A percentile compares a stretch with the other conserved stretches of the same genome.
Evolutionary conservation across 2,329 filamentous ascomycete species (phyloP).

Genomic region (Pseudogymnoascus sp.): DNA sequence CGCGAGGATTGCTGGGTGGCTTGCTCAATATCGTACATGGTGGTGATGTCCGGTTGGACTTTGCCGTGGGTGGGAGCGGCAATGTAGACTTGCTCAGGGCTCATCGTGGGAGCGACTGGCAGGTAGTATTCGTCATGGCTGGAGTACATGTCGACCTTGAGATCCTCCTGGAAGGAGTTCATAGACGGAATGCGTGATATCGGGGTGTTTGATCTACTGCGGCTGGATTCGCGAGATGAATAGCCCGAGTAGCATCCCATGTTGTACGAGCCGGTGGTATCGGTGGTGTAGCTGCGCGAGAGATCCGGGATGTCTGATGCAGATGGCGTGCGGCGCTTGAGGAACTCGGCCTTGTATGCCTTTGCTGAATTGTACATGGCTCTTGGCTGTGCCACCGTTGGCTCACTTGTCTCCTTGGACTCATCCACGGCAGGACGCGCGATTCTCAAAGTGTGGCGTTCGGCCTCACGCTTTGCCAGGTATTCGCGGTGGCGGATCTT

Average conservation of each 20-base stretch:
- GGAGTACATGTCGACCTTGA: slow-evolving; percentile 4
- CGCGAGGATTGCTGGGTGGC: neutral
- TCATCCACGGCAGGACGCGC: slow-evolving; percentile 13
- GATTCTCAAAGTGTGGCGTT: slow-evolving; percentile 19
- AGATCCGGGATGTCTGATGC: slow-evolving; percentile 31
- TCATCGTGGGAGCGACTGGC: slow-evolving; percentile 4
- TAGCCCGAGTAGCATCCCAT: slow-evolving; percentile 28
- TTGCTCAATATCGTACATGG: slow-evolving; percentile 8
- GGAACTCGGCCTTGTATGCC: slow-evolving; percentile 17
- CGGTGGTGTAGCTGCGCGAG: slow-evolving; percentile 25
- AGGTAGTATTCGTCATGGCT: neutral
- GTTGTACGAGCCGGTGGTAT: slow-evolving; percentile 20
- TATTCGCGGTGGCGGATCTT: slow-evolving; percentile 21
- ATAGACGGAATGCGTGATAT: neutral
- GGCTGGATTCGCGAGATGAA: slow-evolving; percentile 22
- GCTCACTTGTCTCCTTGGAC: slow-evolving; percentile 11
- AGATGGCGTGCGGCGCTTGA: slow-evolving; percentile 23
- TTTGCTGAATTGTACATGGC: slow-evolving; percentile 13
- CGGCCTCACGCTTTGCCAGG: slow-evolving; percentile 17
- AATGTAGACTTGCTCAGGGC: slow-evolving; percentile 10
- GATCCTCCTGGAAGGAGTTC: slow-evolving; percentile 4
- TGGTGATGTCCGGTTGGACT: slow-evolving; percentile 5
- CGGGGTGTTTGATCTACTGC: slow-evolving; percentile 7
- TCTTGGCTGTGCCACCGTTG: slow-evolving; percentile 22
- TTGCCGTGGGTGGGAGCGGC: slow-evolving; percentile 10